These are phyloP conservation scores for Collybia nuda DNA, from an alignment of 768 basidiomycete genomes.

Conservation along the genomic window DNA sequence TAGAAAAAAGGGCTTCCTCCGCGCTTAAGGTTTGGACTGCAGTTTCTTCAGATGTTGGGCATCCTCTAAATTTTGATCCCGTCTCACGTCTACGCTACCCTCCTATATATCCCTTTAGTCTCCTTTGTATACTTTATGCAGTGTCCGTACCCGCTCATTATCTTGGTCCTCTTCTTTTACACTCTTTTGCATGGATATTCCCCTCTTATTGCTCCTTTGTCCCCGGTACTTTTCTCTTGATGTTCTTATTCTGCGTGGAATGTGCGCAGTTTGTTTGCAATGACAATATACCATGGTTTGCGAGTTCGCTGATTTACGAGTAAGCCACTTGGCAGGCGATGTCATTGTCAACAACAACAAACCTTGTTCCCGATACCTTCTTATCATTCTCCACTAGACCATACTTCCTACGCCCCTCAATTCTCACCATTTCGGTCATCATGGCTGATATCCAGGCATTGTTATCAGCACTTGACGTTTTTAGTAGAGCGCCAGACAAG, in stretches of 20 bases:
- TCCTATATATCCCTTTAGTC: conserved; percentile 24
- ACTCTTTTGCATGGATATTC: conserved; percentile 62
- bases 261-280: conserved; percentile 34
- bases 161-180: conserved; percentile 57
- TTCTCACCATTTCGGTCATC: conserved; percentile 21
- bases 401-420: conserved; percentile 13
- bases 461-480: conserved; percentile 77
- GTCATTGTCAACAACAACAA: conserved; percentile 41
- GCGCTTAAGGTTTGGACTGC: conserved; percentile 41
- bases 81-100: conserved; percentile 1
- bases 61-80: conserved; percentile 24
- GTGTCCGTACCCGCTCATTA: conserved; percentile 37
- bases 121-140: conserved; percentile 40
- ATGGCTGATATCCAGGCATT: conserved; percentile 76
- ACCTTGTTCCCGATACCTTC: conserved; percentile 12
- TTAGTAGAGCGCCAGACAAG: conserved; percentile 81
- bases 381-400: conserved; percentile 4
- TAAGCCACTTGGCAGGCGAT: conserved; percentile 1
- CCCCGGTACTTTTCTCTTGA: conserved; percentile 48
- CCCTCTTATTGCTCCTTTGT: conserved; percentile 44
- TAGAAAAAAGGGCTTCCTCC: conserved; percentile 77
- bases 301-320: neutral
- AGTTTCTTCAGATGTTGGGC: conserved; percentile 12
- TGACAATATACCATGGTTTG: conserved; percentile 46
- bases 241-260: conserved; percentile 6